Evolutionary conservation across 139 green algal genomes (phyloP).

Genomic region (Chara braunii): DNA sequence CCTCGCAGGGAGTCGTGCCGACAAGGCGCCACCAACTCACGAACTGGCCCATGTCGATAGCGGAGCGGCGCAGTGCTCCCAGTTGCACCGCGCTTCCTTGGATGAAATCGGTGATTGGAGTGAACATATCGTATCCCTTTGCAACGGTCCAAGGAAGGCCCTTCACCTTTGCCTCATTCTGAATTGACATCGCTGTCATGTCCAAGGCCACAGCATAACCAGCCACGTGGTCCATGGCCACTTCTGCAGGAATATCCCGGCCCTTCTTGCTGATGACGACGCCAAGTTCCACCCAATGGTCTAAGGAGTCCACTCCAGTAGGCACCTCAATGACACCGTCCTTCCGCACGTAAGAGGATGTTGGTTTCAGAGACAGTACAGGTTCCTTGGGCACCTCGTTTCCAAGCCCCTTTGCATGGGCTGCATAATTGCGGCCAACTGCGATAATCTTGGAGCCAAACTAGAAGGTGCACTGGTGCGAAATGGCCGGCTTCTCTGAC

Average conservation of each 20-base stretch:
- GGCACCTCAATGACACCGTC: background rate
- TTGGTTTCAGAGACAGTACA: conserved; percentile 6
- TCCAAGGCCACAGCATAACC: background rate
- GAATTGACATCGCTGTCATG: too few relatives aligned
- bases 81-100: too few relatives aligned
- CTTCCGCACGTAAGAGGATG: conserved; percentile 1
- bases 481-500: too few relatives aligned
- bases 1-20: too few relatives aligned
- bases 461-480: too few relatives aligned
- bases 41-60: too few relatives aligned
- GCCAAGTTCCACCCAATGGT: conserved; percentile 11
- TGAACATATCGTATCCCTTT: conserved; percentile 19
- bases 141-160: conserved; percentile 3
- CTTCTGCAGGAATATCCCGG: background rate
- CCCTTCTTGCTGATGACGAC: background rate
- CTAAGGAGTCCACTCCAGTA: background rate
- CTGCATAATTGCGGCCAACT: conserved; percentile 7
- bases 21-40: too few relatives aligned
- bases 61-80: too few relatives aligned
- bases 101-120: conserved; percentile 7
- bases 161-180: too few relatives aligned
- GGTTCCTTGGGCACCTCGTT: background rate
- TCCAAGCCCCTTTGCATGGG: conserved; percentile 8
- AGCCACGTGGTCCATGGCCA: background rate
- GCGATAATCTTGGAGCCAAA: conserved; percentile 7